A percentile compares a stretch with the other conserved stretches of the same genome.
Conservation (phyloP, 2,329 filamentous ascomycete genomes). For the Cytospora piceae region DNA sequence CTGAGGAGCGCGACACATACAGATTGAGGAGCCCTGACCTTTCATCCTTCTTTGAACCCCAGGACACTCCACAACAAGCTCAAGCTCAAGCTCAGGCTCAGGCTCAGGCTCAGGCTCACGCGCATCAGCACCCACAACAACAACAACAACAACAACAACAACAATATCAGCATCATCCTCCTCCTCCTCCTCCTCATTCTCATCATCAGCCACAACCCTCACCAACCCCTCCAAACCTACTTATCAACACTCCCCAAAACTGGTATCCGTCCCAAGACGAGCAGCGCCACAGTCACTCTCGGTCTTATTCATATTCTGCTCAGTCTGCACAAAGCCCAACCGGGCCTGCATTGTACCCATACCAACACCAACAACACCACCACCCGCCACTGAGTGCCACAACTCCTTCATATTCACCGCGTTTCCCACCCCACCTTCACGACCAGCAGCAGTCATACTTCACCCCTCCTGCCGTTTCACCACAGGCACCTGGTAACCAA, state of each 20-base stretch:
- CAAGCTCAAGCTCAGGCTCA: constrained; percentile 5
- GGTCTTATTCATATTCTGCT: constrained; percentile 30
- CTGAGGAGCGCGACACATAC: constrained; percentile 24
- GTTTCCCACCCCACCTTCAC: constrained; percentile 25
- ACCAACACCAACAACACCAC: constrained; percentile 6
- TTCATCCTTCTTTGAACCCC: constrained; percentile 23
- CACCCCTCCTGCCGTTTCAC: constrained; percentile 8
- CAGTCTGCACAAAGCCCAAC: constrained; percentile 28
- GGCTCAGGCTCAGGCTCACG: constrained; percentile 28
- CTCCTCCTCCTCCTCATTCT: too few relatives aligned
- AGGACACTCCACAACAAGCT: constrained; percentile 12
- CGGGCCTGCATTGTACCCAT: constrained; percentile 24
- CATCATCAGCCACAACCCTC: background rate
- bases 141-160: constrained; percentile 34
- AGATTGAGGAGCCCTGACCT: constrained; percentile 21
- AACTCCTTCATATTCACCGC: constrained; percentile 23
- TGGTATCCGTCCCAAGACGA: constrained; percentile 28
- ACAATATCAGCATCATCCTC: background rate
- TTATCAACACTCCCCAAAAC: constrained; percentile 22
- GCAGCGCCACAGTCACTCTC: constrained; percentile 19
- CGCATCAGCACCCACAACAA: constrained; percentile 30
- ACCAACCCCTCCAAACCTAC: constrained; percentile 20
- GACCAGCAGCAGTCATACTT: constrained; percentile 22
- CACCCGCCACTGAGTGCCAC: constrained; percentile 16
- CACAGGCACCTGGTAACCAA: constrained; percentile 15